Conservation (phyloP, 192 early-diverging fungal species). For the Glomus cerebriforme region DNA sequence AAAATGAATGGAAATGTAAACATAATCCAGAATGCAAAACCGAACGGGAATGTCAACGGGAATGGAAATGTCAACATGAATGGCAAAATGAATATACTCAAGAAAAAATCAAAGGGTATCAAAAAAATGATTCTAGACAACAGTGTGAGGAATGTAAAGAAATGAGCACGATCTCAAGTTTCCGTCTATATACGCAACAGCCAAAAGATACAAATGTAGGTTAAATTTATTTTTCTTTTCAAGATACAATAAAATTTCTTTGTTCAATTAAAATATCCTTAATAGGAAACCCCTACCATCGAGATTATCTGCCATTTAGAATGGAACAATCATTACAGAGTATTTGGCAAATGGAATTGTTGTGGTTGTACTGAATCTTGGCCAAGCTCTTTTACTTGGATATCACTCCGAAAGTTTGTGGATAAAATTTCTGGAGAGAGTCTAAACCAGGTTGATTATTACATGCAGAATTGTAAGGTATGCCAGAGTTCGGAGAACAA, state of each 20-base stretch:
- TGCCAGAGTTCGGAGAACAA: not conserved
- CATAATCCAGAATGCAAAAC: too few species aligned
- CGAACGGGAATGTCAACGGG: too few species aligned
- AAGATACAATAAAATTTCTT: not conserved
- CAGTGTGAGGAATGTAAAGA: not conserved
- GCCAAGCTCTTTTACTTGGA: slow-evolving; percentile 17
- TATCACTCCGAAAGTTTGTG: slow-evolving; percentile 21
- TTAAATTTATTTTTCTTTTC: not conserved
- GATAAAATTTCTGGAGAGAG: not conserved
- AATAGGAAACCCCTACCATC: not conserved
- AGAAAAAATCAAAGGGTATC: not conserved
- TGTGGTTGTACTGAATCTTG: not conserved
- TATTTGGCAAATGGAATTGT: slow-evolving; percentile 23
- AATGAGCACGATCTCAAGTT: not conserved
- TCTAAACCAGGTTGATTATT: slow-evolving; percentile 1
- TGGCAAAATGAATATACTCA: not conserved
- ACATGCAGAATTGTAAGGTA: slow-evolving; percentile 10
- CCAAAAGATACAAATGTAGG: not conserved
- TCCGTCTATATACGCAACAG: not conserved
- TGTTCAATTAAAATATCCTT: not conserved
- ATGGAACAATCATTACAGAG: slow-evolving; percentile 11
- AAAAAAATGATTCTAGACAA: not conserved
- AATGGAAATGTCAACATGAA: too few species aligned
- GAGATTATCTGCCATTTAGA: not conserved
- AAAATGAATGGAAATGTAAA: too few species aligned